Evolutionary conservation across 177 flowering plant genomes (phyloP), one percentile per base, ranked within the genome.

Genomic region (Vitis hybrid): DNA sequence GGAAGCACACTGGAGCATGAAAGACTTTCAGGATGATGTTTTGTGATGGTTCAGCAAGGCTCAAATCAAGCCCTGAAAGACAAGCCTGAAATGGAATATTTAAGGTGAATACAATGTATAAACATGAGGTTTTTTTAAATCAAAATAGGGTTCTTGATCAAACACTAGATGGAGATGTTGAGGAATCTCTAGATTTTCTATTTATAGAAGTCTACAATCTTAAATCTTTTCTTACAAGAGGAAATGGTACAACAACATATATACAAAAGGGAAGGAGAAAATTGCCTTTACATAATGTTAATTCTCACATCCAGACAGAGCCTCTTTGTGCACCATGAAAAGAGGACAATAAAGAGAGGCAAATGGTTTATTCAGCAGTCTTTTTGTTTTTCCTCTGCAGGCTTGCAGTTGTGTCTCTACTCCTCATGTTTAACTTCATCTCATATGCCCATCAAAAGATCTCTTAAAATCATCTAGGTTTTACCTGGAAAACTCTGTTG

Each of bases 401-500:
- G 40, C 27, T 30, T 9, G 35, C 62, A 1, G 27, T 60, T 60
- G 12, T 19, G 62, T n/a, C 40, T 60, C 62, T 3, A 12, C 15
- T 60, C 40, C 9, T 48, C 27, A 8, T 24, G 40, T 48, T 16
- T 55, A 2, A 21, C 19, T 56, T 32, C 11, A 12, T 14, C n/a
- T 52, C 14, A 15, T 2, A 66, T n/a, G 2, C 46, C 16, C 1
- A 13, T 54, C 35, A 8, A 51, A 11, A 65, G 4, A 48, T n/a
- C 14, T 11, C 51, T 65, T 24, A 18, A 6, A n/a, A 46, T 75
- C 66, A 84, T 66, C 84, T 77, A 6, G 64, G 73, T 61, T 82
- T 88, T 21, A 87, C 74, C 74, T 87, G 91, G 66, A 84, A 83
- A 64, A 93, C 85, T 76, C 98, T 78, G 62, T 88, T 93, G 68